Evolutionary conservation across 306 rosid species (phyloP), one percentile per base, ranked within the genome.

Genomic region (Aeschynomene evenia): DNA sequence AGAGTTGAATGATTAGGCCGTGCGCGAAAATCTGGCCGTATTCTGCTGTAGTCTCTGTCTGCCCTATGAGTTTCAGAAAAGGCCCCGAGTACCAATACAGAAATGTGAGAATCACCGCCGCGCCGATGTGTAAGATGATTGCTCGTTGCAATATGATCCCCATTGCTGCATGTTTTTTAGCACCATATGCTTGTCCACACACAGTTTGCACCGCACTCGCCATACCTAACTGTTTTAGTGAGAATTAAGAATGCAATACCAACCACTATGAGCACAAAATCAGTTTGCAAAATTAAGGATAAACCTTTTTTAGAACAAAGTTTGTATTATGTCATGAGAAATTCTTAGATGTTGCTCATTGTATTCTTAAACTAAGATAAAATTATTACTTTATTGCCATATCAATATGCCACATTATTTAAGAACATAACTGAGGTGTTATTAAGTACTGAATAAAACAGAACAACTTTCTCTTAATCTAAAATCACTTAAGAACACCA

Each of bases 191-290:
- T 78, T 85, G 94, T 13, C 96, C 95, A 54, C 95, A 90, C 18
- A 87, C 85, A 7, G 91, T 90, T 80, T 87, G 94, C 57, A 87
- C 91, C 0, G 94, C 96, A 77, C 88, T 85, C 2, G 96, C 93
- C 94, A 90, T 87, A 0, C 94, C 96, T 56, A 85, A 28, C 96
- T 87, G 70, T 26, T 70, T 22, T n/a, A n/a, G n/a, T n/a, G n/a
- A n/a, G n/a, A n/a, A 52, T 58, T 16, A 22, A 36, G 13, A 68
- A 56, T 65, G 20, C 21, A 42, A 40, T 3, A 6, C 16, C 42
- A 46, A 56, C 83, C 5, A 48, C n/a, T 29, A 46, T 15, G 20
- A n/a, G 46, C 26, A 13, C 10, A 33, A 14, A 39, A 62, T 22
- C 7, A 22, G 1, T n/a, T n/a, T 33, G 37, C 7, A 33, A 33